Evolutionary conservation across 2,329 filamentous ascomycete genomes (phyloP).

Genomic region (Trichoderma pleuroti): DNA sequence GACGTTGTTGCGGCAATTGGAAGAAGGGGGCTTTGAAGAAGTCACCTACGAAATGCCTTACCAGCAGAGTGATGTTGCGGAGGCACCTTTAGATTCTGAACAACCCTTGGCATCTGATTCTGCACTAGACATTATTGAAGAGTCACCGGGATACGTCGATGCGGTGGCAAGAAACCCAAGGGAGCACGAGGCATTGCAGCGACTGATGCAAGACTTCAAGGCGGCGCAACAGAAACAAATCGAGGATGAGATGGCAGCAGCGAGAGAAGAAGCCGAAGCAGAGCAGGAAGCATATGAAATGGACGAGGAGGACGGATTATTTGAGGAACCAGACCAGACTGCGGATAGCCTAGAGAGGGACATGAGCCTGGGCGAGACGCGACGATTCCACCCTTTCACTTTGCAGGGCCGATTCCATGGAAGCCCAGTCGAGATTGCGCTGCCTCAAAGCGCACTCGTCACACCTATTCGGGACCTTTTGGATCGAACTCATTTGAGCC

Average conservation of each 20-base stretch:
- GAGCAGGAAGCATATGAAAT: slow-evolving; percentile 22
- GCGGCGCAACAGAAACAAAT: slow-evolving; percentile 36
- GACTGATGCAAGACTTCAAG: slow-evolving; percentile 57
- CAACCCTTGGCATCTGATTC: slow-evolving; percentile 19
- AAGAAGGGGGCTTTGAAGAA: slow-evolving; percentile 59
- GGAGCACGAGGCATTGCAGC: slow-evolving; percentile 53
- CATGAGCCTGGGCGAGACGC: slow-evolving; percentile 26
- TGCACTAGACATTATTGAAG: slow-evolving; percentile 29
- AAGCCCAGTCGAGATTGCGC: slow-evolving; percentile 66
- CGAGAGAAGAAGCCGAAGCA: slow-evolving; percentile 25
- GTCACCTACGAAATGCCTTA: slow-evolving; percentile 45
- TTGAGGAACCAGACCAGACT: slow-evolving; percentile 22
- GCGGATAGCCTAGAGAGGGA: slow-evolving; percentile 34
- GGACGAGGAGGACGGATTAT: slow-evolving; percentile 25
- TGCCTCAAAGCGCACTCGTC: slow-evolving; percentile 68
- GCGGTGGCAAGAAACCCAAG: slow-evolving; percentile 51
- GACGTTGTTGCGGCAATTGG: slow-evolving; percentile 51
- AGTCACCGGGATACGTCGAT: slow-evolving; percentile 41
- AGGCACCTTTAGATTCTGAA: background rate
- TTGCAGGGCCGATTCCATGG: slow-evolving; percentile 70
- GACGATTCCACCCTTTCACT: slow-evolving; percentile 71
- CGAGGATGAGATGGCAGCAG: slow-evolving; percentile 11
- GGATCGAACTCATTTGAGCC: slow-evolving; percentile 64
- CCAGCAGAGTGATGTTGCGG: slow-evolving; percentile 6
- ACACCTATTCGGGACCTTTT: slow-evolving; percentile 68